A percentile compares a stretch with the other conserved stretches of the same genome.
Conservation (phyloP, 495 filamentous ascomycete species). For the Aeminium ludgeri region DNA sequence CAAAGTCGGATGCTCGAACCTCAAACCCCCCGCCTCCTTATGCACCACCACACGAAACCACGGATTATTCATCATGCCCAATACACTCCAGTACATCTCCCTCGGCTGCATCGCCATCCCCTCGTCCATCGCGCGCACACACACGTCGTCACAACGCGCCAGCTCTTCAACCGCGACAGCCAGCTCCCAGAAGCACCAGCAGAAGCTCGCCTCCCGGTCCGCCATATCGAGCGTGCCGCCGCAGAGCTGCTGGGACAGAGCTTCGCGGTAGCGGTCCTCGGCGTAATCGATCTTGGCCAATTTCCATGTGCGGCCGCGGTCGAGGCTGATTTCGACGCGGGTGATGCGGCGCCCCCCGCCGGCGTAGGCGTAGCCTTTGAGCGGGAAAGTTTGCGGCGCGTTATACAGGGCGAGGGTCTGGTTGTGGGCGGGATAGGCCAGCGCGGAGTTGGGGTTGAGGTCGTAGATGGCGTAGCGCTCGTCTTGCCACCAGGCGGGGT, state of each 20-base stretch:
- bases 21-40: conserved; percentile 46
- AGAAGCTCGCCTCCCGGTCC: conserved; percentile 68
- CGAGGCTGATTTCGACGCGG: conserved; percentile 68
- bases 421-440: conserved; percentile 66
- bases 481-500: conserved; percentile 73
- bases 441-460: conserved; percentile 73
- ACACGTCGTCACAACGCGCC: conserved; percentile 47
- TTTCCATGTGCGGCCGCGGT: conserved; percentile 68
- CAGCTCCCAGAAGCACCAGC: conserved; percentile 89
- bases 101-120: conserved; percentile 71
- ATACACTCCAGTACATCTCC: conserved; percentile 93
- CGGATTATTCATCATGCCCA: conserved; percentile 98
- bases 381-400: conserved; percentile 38
- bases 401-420: conserved; percentile 44
- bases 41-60: conserved; percentile 78
- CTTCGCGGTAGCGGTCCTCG: conserved; percentile 71
- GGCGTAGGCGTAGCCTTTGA: conserved; percentile 75
- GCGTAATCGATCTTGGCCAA: conserved; percentile 70
- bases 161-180: conserved; percentile 50
- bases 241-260: conserved; percentile 47
- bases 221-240: conserved; percentile 70
- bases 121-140: conserved; percentile 86
- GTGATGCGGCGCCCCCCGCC: conserved; percentile 79
- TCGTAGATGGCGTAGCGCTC: conserved; percentile 94
- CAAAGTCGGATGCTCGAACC: conserved; percentile 84